These are phyloP conservation scores for Phallus indusiatus DNA, from an alignment of 768 basidiomycete species.

Conservation along the genomic window DNA sequence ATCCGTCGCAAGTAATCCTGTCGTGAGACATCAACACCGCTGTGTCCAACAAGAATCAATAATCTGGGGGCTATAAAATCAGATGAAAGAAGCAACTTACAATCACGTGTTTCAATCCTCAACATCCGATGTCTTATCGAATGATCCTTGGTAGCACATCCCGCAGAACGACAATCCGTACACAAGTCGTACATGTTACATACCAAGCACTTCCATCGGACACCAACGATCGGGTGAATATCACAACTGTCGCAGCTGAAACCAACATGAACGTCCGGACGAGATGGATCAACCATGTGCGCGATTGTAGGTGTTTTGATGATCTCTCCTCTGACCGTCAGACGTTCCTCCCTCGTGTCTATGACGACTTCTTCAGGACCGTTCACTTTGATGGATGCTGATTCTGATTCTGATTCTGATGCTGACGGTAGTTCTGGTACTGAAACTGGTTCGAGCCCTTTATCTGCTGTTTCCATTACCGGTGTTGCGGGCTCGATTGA, in stretches of 20 bases:
- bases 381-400: not conserved
- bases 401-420: not conserved
- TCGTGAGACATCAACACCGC: not conserved
- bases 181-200: slow-evolving; percentile 8
- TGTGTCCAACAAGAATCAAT: not conserved
- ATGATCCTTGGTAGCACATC: not conserved
- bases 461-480: not conserved
- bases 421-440: not conserved
- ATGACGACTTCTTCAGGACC: not conserved
- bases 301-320: not conserved
- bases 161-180: slow-evolving; percentile 2
- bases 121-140: slow-evolving; percentile 5
- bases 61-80: not conserved
- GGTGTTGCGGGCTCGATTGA: not conserved
- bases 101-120: slow-evolving; percentile 2
- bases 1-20: not conserved
- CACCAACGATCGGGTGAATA: slow-evolving; percentile 5
- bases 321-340: not conserved
- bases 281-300: not conserved
- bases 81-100: not conserved
- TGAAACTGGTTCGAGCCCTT: not conserved
- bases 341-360: not conserved
- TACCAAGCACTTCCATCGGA: slow-evolving; percentile 9
- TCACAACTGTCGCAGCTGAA: slow-evolving; percentile 3
- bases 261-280: not conserved